These are phyloP conservation scores for Mucuna pruriens DNA, from an alignment of 306 rosid genomes.

Conservation along the genomic window DNA sequence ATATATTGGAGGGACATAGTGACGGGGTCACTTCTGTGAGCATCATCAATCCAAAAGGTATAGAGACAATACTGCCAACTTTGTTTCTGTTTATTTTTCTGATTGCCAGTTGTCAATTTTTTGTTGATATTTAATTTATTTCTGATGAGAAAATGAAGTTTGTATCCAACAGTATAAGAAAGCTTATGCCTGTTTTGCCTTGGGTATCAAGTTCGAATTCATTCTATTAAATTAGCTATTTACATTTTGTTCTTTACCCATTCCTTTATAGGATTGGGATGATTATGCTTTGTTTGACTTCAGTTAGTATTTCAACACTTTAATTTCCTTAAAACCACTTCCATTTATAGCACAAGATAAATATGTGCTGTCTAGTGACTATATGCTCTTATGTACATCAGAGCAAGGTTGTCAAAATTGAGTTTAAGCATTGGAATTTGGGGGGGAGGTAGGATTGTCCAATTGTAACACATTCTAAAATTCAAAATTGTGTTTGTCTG, in stretches of 20 bases:
- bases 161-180: background rate
- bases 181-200: conserved; percentile 1
- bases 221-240: background rate
- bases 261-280: background rate
- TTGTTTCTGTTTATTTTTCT: background rate
- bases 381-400: background rate
- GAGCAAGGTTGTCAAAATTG: background rate
- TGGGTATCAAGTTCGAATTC: conserved; percentile 13
- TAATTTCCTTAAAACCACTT: background rate
- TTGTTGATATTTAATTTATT: conserved; percentile 12
- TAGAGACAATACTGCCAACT: background rate
- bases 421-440: background rate
- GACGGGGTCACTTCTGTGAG: conserved; percentile 77
- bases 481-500: background rate
- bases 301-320: background rate
- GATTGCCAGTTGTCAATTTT: background rate
- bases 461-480: background rate
- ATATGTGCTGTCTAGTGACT: background rate
- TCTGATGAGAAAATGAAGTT: conserved; percentile 6
- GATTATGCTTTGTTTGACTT: background rate
- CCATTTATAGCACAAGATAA: background rate
- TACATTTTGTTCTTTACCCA: background rate
- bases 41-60: conserved; percentile 69
- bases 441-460: background rate
- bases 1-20: conserved; percentile 81